These are phyloP conservation scores for Eimeria acervulina DNA, from an alignment of 169 alveolate genomes.

Conservation along the genomic window DNA sequence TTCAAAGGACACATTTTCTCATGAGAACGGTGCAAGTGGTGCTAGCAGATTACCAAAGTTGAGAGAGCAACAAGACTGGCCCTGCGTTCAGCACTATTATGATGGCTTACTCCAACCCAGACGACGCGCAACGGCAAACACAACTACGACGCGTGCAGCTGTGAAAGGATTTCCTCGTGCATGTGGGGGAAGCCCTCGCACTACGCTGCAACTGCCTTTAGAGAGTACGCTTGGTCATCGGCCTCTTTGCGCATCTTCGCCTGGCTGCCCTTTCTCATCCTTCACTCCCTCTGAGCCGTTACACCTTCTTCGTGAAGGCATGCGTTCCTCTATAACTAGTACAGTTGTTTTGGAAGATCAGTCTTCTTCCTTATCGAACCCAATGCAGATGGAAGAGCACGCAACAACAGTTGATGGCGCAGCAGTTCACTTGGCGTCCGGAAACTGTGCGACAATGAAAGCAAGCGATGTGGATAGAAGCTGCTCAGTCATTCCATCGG, in stretches of 20 bases:
- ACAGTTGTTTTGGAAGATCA: neutral
- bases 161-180: neutral
- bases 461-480: neutral
- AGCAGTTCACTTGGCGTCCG: neutral
- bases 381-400: neutral
- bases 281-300: neutral
- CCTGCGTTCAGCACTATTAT: neutral
- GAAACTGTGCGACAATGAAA: neutral
- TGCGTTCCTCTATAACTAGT: neutral
- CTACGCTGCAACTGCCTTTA: neutral
- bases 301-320: neutral
- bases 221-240: neutral
- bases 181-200: neutral
- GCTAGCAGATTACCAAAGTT: neutral
- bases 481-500: neutral
- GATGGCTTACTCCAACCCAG: neutral
- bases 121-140: neutral
- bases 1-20: neutral
- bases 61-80: conserved; percentile 5
- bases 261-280: neutral
- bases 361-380: neutral
- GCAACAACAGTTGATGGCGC: neutral
- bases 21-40: neutral
- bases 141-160: neutral
- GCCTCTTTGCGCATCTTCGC: neutral